A percentile compares a stretch with the other conserved stretches of the same genome.
phyloP scores from a whole-genome alignment of 148 eudicot species.

The Amaranthus hypochondriacus region DNA sequence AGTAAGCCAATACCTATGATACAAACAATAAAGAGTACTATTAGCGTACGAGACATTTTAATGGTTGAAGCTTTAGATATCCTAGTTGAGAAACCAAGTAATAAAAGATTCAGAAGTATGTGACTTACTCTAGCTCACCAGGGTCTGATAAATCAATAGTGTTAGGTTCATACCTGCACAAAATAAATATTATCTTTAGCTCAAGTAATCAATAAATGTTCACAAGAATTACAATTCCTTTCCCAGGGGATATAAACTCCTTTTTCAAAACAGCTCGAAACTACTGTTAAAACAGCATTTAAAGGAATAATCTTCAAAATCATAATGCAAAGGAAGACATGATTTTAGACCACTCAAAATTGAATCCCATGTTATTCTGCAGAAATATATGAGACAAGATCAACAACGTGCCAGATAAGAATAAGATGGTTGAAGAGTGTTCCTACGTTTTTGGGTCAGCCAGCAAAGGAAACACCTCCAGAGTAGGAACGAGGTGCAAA shows the following conservation, averaged over 20 bases:
- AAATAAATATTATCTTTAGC: background rate
- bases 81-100: background rate
- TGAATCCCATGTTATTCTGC: background rate
- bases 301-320: background rate
- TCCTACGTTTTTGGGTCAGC: conserved; percentile 78
- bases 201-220: background rate
- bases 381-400: background rate
- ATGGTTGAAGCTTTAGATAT: background rate
- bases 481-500: conserved; percentile 89
- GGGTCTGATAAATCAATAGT: conserved; percentile 88
- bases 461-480: conserved; percentile 88
- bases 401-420: background rate
- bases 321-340: background rate
- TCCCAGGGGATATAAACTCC: background rate
- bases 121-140: conserved; percentile 82
- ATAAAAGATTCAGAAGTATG: background rate
- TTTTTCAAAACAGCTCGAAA: background rate
- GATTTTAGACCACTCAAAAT: background rate
- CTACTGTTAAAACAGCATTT: background rate
- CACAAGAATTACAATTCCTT: background rate
- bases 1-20: conserved; percentile 76
- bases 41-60: background rate
- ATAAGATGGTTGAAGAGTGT: conserved; percentile 10
- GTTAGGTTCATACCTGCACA: conserved; percentile 86
- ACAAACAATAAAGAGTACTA: conserved; percentile 11